Evolutionary conservation across 1,284 basidiomycete genomes (phyloP).

Genomic region (Taiwanofungus camphoratus): DNA sequence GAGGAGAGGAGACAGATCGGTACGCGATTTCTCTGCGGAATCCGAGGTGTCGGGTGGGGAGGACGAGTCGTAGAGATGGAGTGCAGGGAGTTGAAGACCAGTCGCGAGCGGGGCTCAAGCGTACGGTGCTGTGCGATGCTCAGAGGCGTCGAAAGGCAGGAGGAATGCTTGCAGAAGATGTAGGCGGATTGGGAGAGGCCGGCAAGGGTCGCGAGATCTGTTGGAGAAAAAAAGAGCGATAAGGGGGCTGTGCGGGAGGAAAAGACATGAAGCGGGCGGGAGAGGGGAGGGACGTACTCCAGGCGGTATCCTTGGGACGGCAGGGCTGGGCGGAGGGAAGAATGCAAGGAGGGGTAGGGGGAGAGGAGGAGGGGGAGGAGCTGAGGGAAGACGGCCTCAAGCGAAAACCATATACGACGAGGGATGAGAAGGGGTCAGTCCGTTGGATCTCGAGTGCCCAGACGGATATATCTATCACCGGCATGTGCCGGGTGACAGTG

Average conservation of each 20-base stretch:
- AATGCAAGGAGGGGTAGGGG: conserved; percentile 28
- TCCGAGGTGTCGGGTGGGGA: conserved; percentile 28
- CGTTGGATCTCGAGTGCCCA: not conserved
- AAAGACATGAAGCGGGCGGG: conserved; percentile 8
- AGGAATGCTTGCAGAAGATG: conserved; percentile 28
- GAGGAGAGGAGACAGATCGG: conserved; percentile 23
- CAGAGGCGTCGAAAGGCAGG: conserved; percentile 9
- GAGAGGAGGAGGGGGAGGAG: conserved; percentile 17
- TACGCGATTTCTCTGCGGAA: conserved; percentile 60
- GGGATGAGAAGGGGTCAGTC: conserved; percentile 11
- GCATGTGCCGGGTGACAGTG: conserved; percentile 2
- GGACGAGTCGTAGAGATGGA: conserved; percentile 18
- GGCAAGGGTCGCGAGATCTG: conserved; percentile 95
- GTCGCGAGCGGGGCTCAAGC: conserved; percentile 49
- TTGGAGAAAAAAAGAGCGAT: conserved; percentile 7
- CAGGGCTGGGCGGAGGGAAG: conserved; percentile 44
- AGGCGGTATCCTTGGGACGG: conserved; percentile 78
- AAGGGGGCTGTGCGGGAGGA: conserved; percentile 4
- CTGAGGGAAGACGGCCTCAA: conserved; percentile 20
- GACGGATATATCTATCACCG: conserved; percentile 6
- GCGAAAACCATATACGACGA: conserved; percentile 23
- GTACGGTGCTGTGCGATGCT: conserved; percentile 31
- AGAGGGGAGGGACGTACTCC: conserved; percentile 41
- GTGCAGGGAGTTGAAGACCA: conserved; percentile 9
- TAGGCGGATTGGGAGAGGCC: conserved; percentile 58